Base-by-base conservation (phyloP, 2,329 filamentous ascomycete species). In the Myriangium duriaei region DNA sequence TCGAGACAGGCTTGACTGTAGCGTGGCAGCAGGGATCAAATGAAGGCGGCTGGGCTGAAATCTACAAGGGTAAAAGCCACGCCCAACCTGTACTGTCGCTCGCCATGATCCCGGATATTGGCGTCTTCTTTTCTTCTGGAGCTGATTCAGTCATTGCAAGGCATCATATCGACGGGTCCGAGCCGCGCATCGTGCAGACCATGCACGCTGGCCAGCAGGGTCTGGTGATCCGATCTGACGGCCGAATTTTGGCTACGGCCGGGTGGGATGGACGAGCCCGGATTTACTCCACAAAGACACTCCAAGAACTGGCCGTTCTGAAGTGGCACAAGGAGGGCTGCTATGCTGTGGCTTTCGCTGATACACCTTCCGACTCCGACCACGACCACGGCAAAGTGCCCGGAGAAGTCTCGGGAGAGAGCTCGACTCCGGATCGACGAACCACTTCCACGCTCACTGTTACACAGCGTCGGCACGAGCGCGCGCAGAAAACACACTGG, bases 301-400 rank as follows among this genome's bases (percentile, higher is more conserved):
- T 96, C 67, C 82, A 79, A 51, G 87, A 96, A 58, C 60, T 96
- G 9, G 91, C 88, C 0, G 85, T 95, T 39, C 63, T 96, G 45
- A 93, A 92, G 59, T 96, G 88, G 88, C 91, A 96, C 59, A 77
- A 80, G 48, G 79, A 82, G 19, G 87, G 87, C 1, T 87, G 84
- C 46, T 95, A 91, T 60, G 74, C 83, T 3, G 71, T 83, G 12
- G 78, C 75, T 1, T 92, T 96, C 62, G 78, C 69, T 0, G 32
- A 39, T 4, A 29, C 12, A 15, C 21, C 21, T 7, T n/a, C 21
- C 21, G 21, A 26, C 7, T 7, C 7, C 21, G n/a, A n/a, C n/a
- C 21, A n/a, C n/a, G 21, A 32, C 30, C 21, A n/a, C n/a, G 21
- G 13, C 30, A 32, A 12, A 13, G 7, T 13, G 30, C 7, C 12